Evolutionary conservation across 208 protist species (phyloP), one percentile per base, ranked within the genome.

Genomic region (Leptomonas pyrrhocoris): DNA sequence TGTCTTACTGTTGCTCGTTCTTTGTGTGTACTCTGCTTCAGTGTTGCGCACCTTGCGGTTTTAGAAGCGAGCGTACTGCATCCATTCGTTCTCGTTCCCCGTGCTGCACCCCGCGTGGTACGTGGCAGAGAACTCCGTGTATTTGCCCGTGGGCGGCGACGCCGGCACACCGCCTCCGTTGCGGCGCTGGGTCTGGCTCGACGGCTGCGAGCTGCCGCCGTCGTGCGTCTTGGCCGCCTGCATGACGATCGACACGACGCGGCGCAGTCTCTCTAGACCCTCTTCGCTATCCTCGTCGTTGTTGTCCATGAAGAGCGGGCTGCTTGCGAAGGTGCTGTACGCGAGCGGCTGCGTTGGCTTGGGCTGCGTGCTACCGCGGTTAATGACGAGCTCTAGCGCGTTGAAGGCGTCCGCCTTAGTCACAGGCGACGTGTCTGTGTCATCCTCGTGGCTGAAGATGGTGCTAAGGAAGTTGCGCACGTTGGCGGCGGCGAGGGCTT

Each of bases 191-290:
- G 36, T 55, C 54, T 71, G 72, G 25, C 58, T 67, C 5, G 50
- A 42, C 8, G 64, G 72, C 72, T 68, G 64, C n/a, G 64, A 63
- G 49, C 28, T 68, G 25, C 23, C 49, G 30, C 58, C 42, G 5
- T 77, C 72, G 57, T 53, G 27, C 31, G 50, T 43, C 73, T 83
- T 74, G 36, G 65, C 73, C 12, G 65, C 54, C 62, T 81, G 75
- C 69, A 85, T 81, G 34, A 85, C 80, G 23, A 79, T 79, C 30
- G 21, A 56, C 23, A 85, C 62, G n/a, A 81, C 60, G 28, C 76
- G 68, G 45, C 76, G 76, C 64, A 81, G 43, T 46, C 78, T 53
- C 59, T 79, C 74, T 21, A 84, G 64, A 21, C 65, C 45, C 50
- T 81, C 73, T 55, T 76, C 67, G 54, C 69, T 74, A 53, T 81